Base-by-base conservation (phyloP, 2,329 filamentous ascomycete genomes). In the Rhynchosporium graminicola region DNA sequence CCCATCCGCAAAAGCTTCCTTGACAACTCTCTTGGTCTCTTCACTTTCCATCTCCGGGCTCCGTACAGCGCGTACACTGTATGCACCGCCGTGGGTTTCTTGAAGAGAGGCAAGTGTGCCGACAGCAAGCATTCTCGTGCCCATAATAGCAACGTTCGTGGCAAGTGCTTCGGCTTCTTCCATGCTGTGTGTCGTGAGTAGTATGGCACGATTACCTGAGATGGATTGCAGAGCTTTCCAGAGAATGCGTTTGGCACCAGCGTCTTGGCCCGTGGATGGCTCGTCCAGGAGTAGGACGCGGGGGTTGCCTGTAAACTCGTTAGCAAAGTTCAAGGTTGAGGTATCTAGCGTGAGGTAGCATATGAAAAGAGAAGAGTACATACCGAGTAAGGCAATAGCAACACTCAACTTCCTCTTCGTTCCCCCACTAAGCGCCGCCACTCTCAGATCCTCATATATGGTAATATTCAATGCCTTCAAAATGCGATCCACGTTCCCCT, bases 131-230 rank as follows among this genome's bases (percentile, higher is more conserved):
- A 76, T 70, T 29, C 65, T 69, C 4, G 69, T 71, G 1, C 70
- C 68, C 67, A 76, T 71, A 61, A 76, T 76, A 3, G 72, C 73
- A 10, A 74, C 74, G 33, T 72, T 69, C 7, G 74, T 73, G 5
- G 73, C 72, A 4, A 77, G 65, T 26, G 74, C 71, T 52, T 75
- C 72, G 0, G 73, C 75, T 66, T 76, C 73, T 66, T 76, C 75
- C 74, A 76, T 77, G 52, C 65, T 69, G 60, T 77, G 75, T 6
- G 74, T 76, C 1, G 75, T 76, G 28, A 76, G 69, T 0, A 76
- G 65, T 40, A 76, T 73, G 7, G 73, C 70, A 31, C 74, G 68
- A 57, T 72, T 70, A 2, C 61, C 48, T 1, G 65, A 65, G 31
- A 76, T 65, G 0, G 67, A 65, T 51, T 69, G 64, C 1, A 77